Base-by-base conservation (phyloP, 225 moss, liverwort and hornwort genomes). In the Antitrichia curtipendula region DNA sequence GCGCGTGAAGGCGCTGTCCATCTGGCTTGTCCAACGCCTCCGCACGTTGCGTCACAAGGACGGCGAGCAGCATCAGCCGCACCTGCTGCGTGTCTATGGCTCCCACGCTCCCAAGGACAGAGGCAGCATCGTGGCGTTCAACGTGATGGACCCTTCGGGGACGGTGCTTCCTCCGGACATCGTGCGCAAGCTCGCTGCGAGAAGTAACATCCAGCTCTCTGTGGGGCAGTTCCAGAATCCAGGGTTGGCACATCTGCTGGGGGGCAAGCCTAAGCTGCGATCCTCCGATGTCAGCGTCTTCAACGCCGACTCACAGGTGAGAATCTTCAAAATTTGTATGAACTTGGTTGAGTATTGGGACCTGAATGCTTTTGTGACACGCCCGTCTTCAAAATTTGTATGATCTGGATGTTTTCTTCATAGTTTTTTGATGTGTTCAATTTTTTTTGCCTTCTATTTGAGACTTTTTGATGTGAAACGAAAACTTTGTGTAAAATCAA, bases 71-170 rank as follows among this genome's bases (percentile, higher is more conserved):
- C 71, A 60, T 11, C 82, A 31, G 52, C 65, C 84, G 41, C 89
- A 86, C 24, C 93, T 97, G 64, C 59, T 93, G 47, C 88, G 94
- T 16, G 93, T 97, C 9, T 95, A 95, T 60, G 95, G 97, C 74
- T 94, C 96, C 57, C 91, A 81, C 13, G 93, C 88, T 7, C 73
- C 91, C 9, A 90, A 88, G 72, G 90, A 94, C 87, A 90, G 94
- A 57, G 95, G 97, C 28, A 96, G 88, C 87, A 93, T 97, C 17
- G 72, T 97, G 63, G 85, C 94, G 9, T 97, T 97, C 91, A 95
- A 85, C 58, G 91, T 97, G 64, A 84, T 97, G 57, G 97, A 97
- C 6, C 91, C 93, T 40, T 94, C 97, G 28, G 95, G 95, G 38
- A 84, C 84, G 10, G 74, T 92, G 43, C 69, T 97, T 10, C 94